Conservation (phyloP, 2,329 filamentous ascomycete genomes). For the Fusarium mexicanum region DNA sequence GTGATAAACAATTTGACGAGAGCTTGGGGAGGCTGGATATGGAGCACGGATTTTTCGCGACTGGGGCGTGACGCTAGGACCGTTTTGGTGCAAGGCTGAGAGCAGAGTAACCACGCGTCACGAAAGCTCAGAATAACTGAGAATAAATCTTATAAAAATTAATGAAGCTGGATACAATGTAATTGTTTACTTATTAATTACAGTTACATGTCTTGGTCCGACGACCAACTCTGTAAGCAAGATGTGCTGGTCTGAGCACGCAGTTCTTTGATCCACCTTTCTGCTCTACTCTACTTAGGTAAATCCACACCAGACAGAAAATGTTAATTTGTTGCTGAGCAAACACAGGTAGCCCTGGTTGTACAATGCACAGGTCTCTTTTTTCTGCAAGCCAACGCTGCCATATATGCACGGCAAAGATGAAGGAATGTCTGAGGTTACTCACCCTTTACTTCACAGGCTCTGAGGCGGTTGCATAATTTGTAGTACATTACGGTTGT, state of each 20-base stretch:
- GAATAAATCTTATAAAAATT: neutral
- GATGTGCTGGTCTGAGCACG: neutral
- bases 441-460: neutral
- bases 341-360: neutral
- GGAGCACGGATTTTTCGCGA: constrained; percentile 53
- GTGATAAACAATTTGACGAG: constrained; percentile 45
- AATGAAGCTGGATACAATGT: neutral
- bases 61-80: constrained; percentile 48
- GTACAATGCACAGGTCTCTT: neutral
- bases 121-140: neutral
- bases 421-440: neutral
- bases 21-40: constrained; percentile 49
- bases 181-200: neutral
- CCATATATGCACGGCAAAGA: neutral
- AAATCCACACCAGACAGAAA: neutral
- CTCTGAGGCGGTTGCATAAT: neutral
- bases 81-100: constrained; percentile 49
- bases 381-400: neutral
- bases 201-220: rapidly evolving
- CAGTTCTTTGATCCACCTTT: neutral
- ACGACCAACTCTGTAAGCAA: no score
- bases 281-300: neutral
- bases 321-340: neutral
- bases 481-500: neutral
- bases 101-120: constrained; percentile 34